Conservation (phyloP, 257 asterid species). For the Asclepias syriaca region DNA sequence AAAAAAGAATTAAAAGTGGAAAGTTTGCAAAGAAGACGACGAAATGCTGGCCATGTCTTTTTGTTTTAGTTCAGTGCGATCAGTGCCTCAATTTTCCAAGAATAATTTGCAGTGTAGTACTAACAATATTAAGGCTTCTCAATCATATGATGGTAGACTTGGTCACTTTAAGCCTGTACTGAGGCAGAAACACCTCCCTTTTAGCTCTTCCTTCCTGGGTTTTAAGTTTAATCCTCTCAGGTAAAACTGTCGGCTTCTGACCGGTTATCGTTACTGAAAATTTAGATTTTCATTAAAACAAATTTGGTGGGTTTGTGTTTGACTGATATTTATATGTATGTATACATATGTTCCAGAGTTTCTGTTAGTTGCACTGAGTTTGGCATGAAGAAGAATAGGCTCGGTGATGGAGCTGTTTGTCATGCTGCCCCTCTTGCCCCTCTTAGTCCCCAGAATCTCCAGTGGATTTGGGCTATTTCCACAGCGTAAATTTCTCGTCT, state of each 20-base stretch:
- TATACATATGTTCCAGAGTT: conserved; percentile 31
- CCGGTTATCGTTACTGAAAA: neutral
- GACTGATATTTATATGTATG: neutral
- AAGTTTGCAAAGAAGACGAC: neutral
- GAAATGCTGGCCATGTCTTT: conserved; percentile 7
- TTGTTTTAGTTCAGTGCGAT: neutral
- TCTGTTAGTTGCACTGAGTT: conserved; percentile 14
- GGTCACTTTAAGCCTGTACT: neutral
- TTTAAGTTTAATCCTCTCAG: conserved; percentile 12
- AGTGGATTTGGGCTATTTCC: conserved; percentile 61
- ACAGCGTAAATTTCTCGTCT: conserved; percentile 44
- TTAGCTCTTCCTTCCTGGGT: conserved; percentile 7
- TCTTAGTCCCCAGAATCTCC: conserved; percentile 54
- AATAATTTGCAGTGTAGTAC: neutral
- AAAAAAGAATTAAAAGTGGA: neutral
- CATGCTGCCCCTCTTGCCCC: conserved; percentile 52
- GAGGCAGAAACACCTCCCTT: neutral
- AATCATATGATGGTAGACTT: conserved; percentile 5
- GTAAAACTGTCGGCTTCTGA: neutral
- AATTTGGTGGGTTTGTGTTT: neutral
- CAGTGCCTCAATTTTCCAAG: neutral
- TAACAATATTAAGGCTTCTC: neutral
- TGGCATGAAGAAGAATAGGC: conserved; percentile 30
- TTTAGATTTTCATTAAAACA: neutral
- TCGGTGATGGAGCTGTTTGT: conserved; percentile 52